These are phyloP conservation scores for Bacterosira constricta DNA, from an alignment of 108 stramenopile genomes.

Conservation along the genomic window DNA sequence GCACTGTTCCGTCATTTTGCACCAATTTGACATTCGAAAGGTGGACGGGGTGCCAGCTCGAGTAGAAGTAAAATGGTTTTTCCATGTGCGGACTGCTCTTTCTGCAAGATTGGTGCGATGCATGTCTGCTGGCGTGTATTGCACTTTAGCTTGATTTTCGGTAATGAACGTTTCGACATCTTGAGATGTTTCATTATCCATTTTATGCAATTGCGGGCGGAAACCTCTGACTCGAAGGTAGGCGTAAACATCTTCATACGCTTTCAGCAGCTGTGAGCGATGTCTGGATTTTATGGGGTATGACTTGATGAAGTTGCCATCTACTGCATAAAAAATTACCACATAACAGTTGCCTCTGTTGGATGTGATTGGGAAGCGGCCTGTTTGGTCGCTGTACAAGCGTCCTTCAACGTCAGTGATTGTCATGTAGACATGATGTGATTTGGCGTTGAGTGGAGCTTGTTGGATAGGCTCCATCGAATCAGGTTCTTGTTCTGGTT, in stretches of 20 bases:
- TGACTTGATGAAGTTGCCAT: conserved; percentile 37
- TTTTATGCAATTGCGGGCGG: neutral
- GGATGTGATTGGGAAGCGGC: too few relatives aligned
- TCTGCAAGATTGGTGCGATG: conserved; percentile 49
- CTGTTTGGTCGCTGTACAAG: conserved; percentile 44
- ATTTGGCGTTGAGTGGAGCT: neutral
- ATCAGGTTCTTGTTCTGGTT: conserved; percentile 3
- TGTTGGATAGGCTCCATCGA: neutral
- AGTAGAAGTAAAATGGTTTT: conserved; percentile 22
- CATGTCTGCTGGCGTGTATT: conserved; percentile 38
- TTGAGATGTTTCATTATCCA: conserved; percentile 22
- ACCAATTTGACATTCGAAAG: conserved; percentile 41
- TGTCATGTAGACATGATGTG: conserved; percentile 21
- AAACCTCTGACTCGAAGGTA: neutral
- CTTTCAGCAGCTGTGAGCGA: neutral
- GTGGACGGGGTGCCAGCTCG: conserved; percentile 15
- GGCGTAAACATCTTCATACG: neutral
- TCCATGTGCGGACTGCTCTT: conserved; percentile 36
- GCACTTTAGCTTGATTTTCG: conserved; percentile 6
- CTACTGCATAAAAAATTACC: too few relatives aligned
- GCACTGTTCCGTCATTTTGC: conserved; percentile 36
- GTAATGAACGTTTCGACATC: neutral
- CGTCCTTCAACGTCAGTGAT: conserved; percentile 3
- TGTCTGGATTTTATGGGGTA: conserved; percentile 12
- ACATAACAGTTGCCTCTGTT: conserved; percentile 32